Conservation (phyloP, 2,329 filamentous ascomycete genomes). For the Diaporthe humulicola region DNA sequence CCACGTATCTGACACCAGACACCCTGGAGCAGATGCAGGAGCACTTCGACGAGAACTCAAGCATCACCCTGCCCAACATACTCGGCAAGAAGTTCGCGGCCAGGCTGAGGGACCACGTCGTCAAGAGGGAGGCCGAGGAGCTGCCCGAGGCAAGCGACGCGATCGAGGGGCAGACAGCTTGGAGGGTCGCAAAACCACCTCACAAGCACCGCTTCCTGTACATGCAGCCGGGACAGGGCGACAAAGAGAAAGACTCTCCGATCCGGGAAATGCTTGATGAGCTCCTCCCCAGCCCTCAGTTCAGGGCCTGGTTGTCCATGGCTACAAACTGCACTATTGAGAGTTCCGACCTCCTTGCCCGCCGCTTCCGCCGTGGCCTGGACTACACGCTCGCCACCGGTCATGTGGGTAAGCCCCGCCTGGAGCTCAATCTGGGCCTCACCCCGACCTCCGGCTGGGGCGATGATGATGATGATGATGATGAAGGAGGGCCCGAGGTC, state of each 20-base stretch:
- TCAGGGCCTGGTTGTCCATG: slow-evolving; percentile 89
- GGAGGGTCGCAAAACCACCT: slow-evolving; percentile 86
- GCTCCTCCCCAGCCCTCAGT: slow-evolving; percentile 86
- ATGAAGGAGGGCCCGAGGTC: slow-evolving; percentile 58
- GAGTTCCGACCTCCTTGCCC: slow-evolving; percentile 82
- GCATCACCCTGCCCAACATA: slow-evolving; percentile 84
- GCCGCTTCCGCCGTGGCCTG: slow-evolving; percentile 86
- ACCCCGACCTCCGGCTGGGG: slow-evolving; percentile 91
- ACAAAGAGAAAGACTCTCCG: slow-evolving; percentile 63
- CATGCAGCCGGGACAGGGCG: slow-evolving; percentile 67
- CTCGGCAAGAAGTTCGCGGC: slow-evolving; percentile 83
- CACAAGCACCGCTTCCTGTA: slow-evolving; percentile 97
- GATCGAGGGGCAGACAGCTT: slow-evolving; percentile 71
- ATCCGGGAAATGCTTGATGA: slow-evolving; percentile 84
- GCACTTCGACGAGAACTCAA: slow-evolving; percentile 85
- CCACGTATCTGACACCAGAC: slow-evolving; percentile 92
- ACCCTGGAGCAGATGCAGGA: slow-evolving; percentile 86
- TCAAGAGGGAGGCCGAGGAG: slow-evolving; percentile 69
- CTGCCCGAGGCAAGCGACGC: slow-evolving; percentile 63
- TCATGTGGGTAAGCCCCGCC: slow-evolving; percentile 80
- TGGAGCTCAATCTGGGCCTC: slow-evolving; percentile 89
- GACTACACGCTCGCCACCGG: slow-evolving; percentile 96
- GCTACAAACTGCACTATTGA: slow-evolving; percentile 82
- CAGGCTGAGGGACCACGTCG: slow-evolving; percentile 78
- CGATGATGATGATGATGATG: slow-evolving; percentile 69